Base-by-base conservation (phyloP, 2,329 filamentous ascomycete genomes). In the Cadophora malorum region DNA sequence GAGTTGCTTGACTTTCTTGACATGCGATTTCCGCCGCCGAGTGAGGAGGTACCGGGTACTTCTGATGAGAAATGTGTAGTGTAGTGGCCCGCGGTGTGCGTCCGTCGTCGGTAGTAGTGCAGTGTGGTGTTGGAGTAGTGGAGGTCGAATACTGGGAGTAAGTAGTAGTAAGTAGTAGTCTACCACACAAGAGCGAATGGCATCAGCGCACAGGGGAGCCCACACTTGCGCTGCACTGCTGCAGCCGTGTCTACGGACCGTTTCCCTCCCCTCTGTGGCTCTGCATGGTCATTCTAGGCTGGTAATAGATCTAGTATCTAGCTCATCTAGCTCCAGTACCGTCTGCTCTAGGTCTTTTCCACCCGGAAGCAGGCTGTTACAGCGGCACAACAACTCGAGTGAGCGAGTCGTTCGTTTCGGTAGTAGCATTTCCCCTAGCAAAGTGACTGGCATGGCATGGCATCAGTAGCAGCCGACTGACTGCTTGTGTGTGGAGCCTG, bases 351-450 rank as follows among this genome's bases (percentile, higher is more conserved):
- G 21, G 59, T 49, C 19, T 49, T 21, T 49, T 21, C n/a, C 45
- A 49, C 6, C 41, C 45, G 45, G 45, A 19, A 49, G n/a, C 19
- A 49, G 14, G 41, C 6, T 49, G 45, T 21, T 49, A 6, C 45
- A 49, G 45, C n/a, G 45, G 45, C 8, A 49, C n/a, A 21, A 19
- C 23, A 5, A 50, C 4, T 47, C 23, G 25, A 62, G 59, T 23
- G 49, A 62, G 28, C 50, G 61, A 52, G 25, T 53, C 61, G 49
- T 63, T 63, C 59, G 61, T 52, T 53, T 64, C 62, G 62, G 62
- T 38, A 64, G 55, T 59, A 64, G 19, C 45, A 38, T 62, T 55
- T 55, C 28, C 28, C 52, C 52, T 33, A n/a, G 58, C 41, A 21
- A 33, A 25, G 19, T 50, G 35, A 21, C 35, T 47, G 38, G 59